phyloP scores from a whole-genome alignment of 495 filamentous ascomycete species.

The Trichoderma orchidacearum region DNA sequence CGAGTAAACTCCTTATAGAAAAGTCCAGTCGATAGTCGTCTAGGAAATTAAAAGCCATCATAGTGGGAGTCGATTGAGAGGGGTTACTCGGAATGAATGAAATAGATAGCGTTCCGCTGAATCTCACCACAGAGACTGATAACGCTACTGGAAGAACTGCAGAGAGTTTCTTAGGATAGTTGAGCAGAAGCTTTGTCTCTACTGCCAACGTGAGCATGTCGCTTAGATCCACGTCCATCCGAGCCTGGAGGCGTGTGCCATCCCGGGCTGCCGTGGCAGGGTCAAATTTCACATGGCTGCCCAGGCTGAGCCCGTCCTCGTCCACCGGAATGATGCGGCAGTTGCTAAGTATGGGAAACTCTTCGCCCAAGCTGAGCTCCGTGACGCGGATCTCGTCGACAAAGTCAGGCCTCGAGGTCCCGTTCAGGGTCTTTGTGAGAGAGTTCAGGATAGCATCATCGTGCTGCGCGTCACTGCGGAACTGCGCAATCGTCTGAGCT shows the following conservation, averaged over 20 bases:
- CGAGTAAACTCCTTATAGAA: constrained; percentile 80
- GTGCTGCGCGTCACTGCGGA: constrained; percentile 74
- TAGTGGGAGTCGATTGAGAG: constrained; percentile 47
- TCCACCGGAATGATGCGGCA: constrained; percentile 83
- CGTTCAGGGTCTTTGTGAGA: constrained; percentile 79
- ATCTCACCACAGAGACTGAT: constrained; percentile 80
- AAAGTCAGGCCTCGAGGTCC: constrained; percentile 73
- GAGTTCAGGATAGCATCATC: constrained; percentile 90
- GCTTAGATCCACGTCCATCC: constrained; percentile 93
- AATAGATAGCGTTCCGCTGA: constrained; percentile 86
- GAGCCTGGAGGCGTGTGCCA: constrained; percentile 65
- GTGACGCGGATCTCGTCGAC: constrained; percentile 87
- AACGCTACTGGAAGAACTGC: constrained; percentile 90
- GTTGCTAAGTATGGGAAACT: constrained; percentile 98
- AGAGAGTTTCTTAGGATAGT: constrained; percentile 78
- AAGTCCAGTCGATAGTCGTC: constrained; percentile 94
- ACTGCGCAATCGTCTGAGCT: constrained; percentile 92
- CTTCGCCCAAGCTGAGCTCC: constrained; percentile 84
- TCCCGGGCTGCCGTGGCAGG: constrained; percentile 37
- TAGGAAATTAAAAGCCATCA: constrained; percentile 86
- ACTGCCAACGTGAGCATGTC: constrained; percentile 89
- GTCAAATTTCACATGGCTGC: constrained; percentile 33
- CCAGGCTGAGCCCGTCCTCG: constrained; percentile 42
- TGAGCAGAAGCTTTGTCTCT: constrained; percentile 85
- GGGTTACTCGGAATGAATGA: constrained; percentile 67